A percentile compares a stretch with the other conserved stretches of the same genome.
Conservation (phyloP, 2,329 filamentous ascomycete genomes). For the Lachnellula hyalina region DNA sequence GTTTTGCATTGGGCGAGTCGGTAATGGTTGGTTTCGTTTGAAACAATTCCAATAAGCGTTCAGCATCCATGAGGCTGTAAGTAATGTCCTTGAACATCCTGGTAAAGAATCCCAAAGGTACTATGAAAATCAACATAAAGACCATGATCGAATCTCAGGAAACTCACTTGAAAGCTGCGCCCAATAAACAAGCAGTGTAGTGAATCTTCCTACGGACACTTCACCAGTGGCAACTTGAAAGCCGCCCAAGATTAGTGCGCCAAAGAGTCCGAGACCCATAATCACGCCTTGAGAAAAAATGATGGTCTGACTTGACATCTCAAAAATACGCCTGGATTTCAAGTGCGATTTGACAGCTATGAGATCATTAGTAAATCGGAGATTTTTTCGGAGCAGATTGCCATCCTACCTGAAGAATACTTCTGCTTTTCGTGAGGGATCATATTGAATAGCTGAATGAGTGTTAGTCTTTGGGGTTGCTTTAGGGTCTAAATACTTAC, state of each 20-base stretch:
- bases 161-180: constrained; percentile 38
- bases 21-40: constrained; percentile 51
- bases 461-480: constrained; percentile 1
- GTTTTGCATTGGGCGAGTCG: constrained; percentile 41
- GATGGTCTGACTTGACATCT: constrained; percentile 32
- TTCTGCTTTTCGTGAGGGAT: constrained; percentile 46
- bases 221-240: constrained; percentile 34
- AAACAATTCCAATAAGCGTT: constrained; percentile 53
- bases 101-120: constrained; percentile 34
- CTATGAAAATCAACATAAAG: constrained; percentile 8
- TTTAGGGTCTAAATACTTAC: constrained; percentile 16
- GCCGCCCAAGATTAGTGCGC: constrained; percentile 31
- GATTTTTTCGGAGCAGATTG: constrained; percentile 7
- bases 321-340: constrained; percentile 31
- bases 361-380: constrained; percentile 28
- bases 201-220: constrained; percentile 53
- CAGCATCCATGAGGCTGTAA: constrained; percentile 57
- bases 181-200: constrained; percentile 64
- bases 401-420: constrained; percentile 36
- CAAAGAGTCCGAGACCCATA: constrained; percentile 43
- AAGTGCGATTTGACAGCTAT: constrained; percentile 35
- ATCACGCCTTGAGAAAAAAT: constrained; percentile 52
- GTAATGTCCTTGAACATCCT: constrained; percentile 44
- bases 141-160: constrained; percentile 3
- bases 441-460: constrained; percentile 46